Evolutionary conservation across 257 asterid genomes (phyloP).

Genomic region (Cynanchum wilfordii): DNA sequence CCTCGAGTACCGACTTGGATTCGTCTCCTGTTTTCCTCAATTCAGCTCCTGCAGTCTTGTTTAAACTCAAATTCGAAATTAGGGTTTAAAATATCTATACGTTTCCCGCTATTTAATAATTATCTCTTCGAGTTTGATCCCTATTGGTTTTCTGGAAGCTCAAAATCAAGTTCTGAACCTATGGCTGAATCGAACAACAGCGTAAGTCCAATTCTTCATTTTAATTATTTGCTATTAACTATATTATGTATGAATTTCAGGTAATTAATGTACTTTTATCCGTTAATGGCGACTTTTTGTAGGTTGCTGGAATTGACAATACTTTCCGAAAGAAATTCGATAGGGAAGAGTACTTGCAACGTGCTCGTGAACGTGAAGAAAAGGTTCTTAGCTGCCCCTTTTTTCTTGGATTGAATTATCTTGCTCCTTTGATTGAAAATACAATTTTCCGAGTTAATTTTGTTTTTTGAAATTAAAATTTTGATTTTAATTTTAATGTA

Average conservation of each 20-base stretch:
- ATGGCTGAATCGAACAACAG: conserved; percentile 69
- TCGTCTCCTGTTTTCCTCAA: not conserved
- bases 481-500: conserved; percentile 23
- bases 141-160: not conserved
- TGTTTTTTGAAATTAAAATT: not conserved
- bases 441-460: not conserved
- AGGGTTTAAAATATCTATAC: conserved; percentile 12
- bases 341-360: conserved; percentile 82
- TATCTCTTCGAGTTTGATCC: not conserved
- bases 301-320: conserved; percentile 89
- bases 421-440: not conserved
- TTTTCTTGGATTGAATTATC: not conserved
- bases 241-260: not conserved
- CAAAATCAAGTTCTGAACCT: not conserved
- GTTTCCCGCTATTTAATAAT: not conserved
- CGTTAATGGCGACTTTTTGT: conserved; percentile 15
- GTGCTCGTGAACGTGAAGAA: conserved; percentile 95
- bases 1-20: not conserved
- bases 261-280: not conserved
- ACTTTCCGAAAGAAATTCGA: conserved; percentile 88
- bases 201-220: conserved; percentile 34
- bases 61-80: not conserved
- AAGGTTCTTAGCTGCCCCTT: conserved; percentile 32
- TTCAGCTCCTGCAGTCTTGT: not conserved
- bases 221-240: not conserved